A percentile compares a stretch with the other conserved stretches of the same genome.
Evolutionary conservation across 352 stramenopile species (phyloP).

Genomic region (Elongisporangium prolatum): DNA sequence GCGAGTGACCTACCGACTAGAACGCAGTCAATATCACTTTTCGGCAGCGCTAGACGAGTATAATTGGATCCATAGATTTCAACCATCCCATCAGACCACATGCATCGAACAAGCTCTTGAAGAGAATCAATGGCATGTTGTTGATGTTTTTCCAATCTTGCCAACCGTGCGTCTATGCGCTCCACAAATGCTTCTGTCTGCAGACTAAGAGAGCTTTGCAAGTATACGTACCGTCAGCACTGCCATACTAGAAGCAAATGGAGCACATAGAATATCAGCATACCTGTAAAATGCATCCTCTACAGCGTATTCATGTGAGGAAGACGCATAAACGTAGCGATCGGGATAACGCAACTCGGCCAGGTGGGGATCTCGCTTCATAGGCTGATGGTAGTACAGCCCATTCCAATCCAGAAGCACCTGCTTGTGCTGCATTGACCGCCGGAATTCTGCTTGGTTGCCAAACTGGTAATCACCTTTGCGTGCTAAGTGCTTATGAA

Average conservation of each 20-base stretch:
- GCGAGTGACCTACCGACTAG: conserved; percentile 79
- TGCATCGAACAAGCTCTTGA: conserved; percentile 29
- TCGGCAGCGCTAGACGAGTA: conserved; percentile 92
- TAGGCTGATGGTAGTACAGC: conserved; percentile 3
- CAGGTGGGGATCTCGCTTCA: conserved; percentile 3
- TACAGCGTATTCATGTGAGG: conserved; percentile 12
- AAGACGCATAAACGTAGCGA: conserved; percentile 10
- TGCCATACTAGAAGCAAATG: neutral
- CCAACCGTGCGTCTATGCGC: conserved; percentile 36
- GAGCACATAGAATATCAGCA: neutral
- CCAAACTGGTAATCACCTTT: neutral
- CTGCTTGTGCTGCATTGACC: neutral
- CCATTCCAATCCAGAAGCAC: neutral
- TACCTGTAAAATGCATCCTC: conserved; percentile 29
- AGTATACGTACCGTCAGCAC: conserved; percentile 3
- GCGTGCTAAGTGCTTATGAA: neutral
- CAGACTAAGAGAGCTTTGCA: conserved; percentile 21
- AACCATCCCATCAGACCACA: conserved; percentile 90
- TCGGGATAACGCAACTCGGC: neutral
- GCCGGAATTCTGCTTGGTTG: neutral
- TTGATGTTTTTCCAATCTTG: conserved; percentile 31
- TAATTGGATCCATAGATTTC: conserved; percentile 97
- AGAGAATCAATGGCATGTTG: conserved; percentile 44
- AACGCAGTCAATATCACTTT: conserved; percentile 96
- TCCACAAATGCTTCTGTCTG: conserved; percentile 54